These are phyloP conservation scores for Mariannaea elegans DNA, from an alignment of 2,329 filamentous ascomycete genomes.

Conservation along the genomic window DNA sequence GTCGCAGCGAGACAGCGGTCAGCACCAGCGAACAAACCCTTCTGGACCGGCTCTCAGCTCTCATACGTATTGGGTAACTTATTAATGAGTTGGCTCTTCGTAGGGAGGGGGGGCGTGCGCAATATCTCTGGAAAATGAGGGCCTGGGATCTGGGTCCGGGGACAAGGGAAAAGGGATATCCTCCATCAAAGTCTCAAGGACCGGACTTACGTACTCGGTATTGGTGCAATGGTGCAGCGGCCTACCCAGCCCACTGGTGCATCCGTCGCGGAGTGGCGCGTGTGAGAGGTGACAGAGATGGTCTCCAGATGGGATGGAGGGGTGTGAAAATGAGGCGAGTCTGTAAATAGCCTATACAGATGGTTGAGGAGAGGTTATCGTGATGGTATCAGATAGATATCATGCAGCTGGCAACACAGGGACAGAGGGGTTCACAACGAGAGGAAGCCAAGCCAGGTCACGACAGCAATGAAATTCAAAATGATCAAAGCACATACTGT, in stretches of 20 bases:
- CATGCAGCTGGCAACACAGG: background rate
- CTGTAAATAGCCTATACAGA: background rate
- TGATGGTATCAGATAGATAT: background rate
- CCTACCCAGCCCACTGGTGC: constrained; percentile 7
- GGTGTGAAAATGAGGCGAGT: constrained; percentile 4
- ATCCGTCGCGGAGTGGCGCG: constrained; percentile 4
- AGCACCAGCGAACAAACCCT: background rate
- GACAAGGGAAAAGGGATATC: constrained; percentile 12
- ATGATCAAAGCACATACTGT: background rate
- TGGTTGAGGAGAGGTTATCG: background rate
- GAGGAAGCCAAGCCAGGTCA: background rate
- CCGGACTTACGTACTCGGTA: constrained; percentile 6
- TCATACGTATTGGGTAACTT: background rate
- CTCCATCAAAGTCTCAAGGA: constrained; percentile 1
- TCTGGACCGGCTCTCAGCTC: background rate
- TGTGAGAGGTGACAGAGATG: constrained; percentile 18
- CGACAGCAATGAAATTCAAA: background rate
- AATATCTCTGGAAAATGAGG: background rate
- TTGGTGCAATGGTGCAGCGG: constrained; percentile 14
- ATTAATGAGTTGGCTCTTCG: constrained; percentile 15
- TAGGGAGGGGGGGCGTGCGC: background rate
- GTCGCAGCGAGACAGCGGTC: background rate
- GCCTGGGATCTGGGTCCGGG: constrained; percentile 5
- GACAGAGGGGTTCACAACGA: background rate
- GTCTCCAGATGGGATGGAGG: constrained; percentile 6